A percentile compares a stretch with the other conserved stretches of the same genome.
phyloP scores from a whole-genome alignment of 768 basidiomycete genomes.

The Chalciporus chontae region DNA sequence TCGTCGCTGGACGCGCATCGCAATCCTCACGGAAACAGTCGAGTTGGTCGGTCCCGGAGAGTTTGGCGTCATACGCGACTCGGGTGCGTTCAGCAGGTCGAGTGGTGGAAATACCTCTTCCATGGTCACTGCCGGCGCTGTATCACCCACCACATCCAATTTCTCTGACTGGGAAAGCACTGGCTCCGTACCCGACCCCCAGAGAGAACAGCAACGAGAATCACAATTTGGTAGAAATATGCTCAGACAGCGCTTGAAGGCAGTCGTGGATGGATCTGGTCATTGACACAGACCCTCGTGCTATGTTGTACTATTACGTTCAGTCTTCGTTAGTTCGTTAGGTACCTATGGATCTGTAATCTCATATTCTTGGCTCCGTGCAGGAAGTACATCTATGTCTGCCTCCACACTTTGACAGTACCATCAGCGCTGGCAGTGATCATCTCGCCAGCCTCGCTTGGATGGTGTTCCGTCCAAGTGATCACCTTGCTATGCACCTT shows the following conservation, averaged over 20 bases:
- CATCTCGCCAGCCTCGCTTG: slow-evolving; percentile 76
- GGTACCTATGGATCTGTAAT: background rate
- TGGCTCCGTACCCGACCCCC: slow-evolving; percentile 20
- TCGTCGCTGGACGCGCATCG: slow-evolving; percentile 83
- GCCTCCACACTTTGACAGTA: slow-evolving; percentile 84
- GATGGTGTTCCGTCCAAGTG: slow-evolving; percentile 91
- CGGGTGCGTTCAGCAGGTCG: slow-evolving; percentile 17
- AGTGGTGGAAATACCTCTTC: slow-evolving; percentile 15
- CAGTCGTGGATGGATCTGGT: slow-evolving; percentile 27
- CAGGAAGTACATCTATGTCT: slow-evolving; percentile 28
- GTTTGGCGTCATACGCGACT: slow-evolving; percentile 28
- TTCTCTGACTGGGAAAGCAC: slow-evolving; percentile 31
- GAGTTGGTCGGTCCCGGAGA: slow-evolving; percentile 46
- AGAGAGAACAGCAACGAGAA: slow-evolving; percentile 19
- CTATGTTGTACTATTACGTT: slow-evolving; percentile 20
- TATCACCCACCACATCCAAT: slow-evolving; percentile 28
- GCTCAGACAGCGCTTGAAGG: slow-evolving; percentile 30
- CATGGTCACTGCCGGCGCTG: slow-evolving; percentile 22
- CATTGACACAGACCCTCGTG: slow-evolving; percentile 9
- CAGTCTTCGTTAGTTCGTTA: background rate
- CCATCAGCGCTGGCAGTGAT: slow-evolving; percentile 90
- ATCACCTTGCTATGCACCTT: slow-evolving; percentile 80
- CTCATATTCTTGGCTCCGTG: background rate
- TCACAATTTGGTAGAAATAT: slow-evolving; percentile 9
- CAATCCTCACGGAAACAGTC: slow-evolving; percentile 69